Evolutionary conservation across 169 alveolate species (phyloP).

Genomic region (Sarcocystis neurona): DNA sequence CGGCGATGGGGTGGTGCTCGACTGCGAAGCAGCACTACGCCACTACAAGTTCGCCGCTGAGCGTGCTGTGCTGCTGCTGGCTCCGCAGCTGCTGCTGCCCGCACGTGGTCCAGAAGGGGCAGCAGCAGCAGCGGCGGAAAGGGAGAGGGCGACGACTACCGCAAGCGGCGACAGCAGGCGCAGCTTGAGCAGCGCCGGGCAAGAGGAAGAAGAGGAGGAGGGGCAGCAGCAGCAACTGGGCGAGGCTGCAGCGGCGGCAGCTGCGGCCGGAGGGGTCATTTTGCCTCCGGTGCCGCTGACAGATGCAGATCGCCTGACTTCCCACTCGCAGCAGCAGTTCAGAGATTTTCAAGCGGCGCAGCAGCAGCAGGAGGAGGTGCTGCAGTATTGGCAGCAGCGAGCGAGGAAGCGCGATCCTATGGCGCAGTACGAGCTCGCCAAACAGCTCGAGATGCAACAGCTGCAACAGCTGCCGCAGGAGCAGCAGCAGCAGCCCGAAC

Average conservation of each 20-base stretch:
- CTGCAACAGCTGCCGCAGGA: not conserved
- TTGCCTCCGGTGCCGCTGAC: slow-evolving; percentile 27
- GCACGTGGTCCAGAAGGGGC: too few relatives aligned
- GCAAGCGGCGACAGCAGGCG: not conserved
- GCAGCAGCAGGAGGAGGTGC: slow-evolving; percentile 41
- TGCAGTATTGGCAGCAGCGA: slow-evolving; percentile 53
- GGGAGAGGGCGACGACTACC: not conserved
- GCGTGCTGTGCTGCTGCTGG: slow-evolving; percentile 10
- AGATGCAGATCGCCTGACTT: slow-evolving; percentile 33
- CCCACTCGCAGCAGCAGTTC: not conserved
- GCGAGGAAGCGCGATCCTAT: slow-evolving; percentile 50
- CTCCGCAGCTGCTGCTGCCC: not conserved
- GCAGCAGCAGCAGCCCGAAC: not conserved
- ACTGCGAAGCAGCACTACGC: slow-evolving; percentile 37
- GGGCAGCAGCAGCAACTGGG: not conserved
- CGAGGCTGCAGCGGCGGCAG: not conserved
- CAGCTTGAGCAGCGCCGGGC: not conserved
- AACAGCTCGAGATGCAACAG: slow-evolving; percentile 35
- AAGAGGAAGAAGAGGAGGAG: not conserved
- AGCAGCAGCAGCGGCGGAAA: not conserved
- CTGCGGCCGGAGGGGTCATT: not conserved
- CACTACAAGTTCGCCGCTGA: slow-evolving; percentile 38
- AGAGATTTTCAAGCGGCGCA: not conserved
- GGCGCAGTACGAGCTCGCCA: slow-evolving; percentile 56
- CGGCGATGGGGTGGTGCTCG: slow-evolving; percentile 38